Conservation (phyloP, 2,329 filamentous ascomycete species). For the Neonectria faginata region DNA sequence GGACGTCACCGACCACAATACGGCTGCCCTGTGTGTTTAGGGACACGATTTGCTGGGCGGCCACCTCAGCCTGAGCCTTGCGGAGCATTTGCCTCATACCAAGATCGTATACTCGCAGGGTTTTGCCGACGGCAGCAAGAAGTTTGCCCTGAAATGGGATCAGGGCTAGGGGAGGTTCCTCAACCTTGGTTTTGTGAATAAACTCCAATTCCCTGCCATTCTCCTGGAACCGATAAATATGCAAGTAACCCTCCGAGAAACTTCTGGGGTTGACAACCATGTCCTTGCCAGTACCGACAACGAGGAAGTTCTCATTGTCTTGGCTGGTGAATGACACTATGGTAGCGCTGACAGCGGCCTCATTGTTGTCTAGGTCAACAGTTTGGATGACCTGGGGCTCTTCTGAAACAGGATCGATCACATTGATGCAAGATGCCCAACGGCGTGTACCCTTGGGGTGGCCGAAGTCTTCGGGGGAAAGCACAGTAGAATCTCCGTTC, state of each 20-base stretch:
- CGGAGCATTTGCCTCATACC: constrained; percentile 92
- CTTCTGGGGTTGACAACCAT: constrained; percentile 82
- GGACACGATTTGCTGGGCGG: constrained; percentile 85
- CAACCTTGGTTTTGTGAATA: constrained; percentile 94
- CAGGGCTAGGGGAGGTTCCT: constrained; percentile 89
- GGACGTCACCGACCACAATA: constrained; percentile 91
- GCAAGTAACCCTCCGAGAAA: constrained; percentile 84
- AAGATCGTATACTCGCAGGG: constrained; percentile 89
- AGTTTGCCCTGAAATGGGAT: constrained; percentile 93
- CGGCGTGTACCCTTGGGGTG: constrained; percentile 85
- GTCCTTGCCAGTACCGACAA: constrained; percentile 94
- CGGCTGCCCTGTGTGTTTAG: constrained; percentile 91
- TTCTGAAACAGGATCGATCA: constrained; percentile 84
- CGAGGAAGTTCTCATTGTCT: constrained; percentile 89
- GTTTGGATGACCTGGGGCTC: constrained; percentile 78
- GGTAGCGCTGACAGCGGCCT: constrained; percentile 88
- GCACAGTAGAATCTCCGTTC: constrained; percentile 77
- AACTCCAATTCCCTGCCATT: constrained; percentile 91
- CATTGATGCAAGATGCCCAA: constrained; percentile 96
- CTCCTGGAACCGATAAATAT: constrained; percentile 90
- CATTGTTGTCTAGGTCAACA: constrained; percentile 87
- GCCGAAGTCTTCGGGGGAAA: constrained; percentile 87
- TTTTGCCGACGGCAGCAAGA: constrained; percentile 84
- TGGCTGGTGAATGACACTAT: constrained; percentile 89
- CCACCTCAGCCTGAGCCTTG: constrained; percentile 86